Conservation (phyloP, 768 basidiomycete species). For the Amanita polypyramis region DNA sequence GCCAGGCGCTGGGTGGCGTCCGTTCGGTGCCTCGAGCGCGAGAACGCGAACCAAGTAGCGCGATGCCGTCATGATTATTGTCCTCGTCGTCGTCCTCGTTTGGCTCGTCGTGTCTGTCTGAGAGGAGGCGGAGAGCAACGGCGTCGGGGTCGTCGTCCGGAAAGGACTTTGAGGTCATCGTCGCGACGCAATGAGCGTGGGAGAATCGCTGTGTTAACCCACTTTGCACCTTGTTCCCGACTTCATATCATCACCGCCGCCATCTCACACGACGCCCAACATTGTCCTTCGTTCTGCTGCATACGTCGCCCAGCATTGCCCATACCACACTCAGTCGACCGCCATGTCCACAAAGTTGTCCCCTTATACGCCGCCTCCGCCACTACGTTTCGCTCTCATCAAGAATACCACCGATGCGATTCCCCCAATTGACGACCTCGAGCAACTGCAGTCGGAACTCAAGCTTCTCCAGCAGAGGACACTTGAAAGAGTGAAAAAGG, state of each 20-base stretch:
- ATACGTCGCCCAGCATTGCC: background rate
- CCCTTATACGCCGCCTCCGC: slow-evolving; percentile 35
- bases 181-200: slow-evolving; percentile 40
- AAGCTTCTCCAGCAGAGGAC: slow-evolving; percentile 39
- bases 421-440: slow-evolving; percentile 66
- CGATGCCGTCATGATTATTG: background rate
- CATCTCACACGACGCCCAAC: slow-evolving; percentile 12
- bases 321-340: background rate
- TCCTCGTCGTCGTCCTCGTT: slow-evolving; percentile 70
- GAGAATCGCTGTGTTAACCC: slow-evolving; percentile 54
- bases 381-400: slow-evolving; percentile 49
- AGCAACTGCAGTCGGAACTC: slow-evolving; percentile 54
- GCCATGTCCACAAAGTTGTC: slow-evolving; percentile 55
- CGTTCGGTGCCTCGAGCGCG: background rate
- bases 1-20: slow-evolving; percentile 27
- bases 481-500: slow-evolving; percentile 60
- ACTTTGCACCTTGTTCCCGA: slow-evolving; percentile 28
- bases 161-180: slow-evolving; percentile 1
- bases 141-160: background rate
- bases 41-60: background rate
- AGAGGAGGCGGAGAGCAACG: slow-evolving; percentile 18
- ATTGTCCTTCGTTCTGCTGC: slow-evolving; percentile 1
- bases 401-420: slow-evolving; percentile 55
- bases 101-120: slow-evolving; percentile 61
- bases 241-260: slow-evolving; percentile 20